Evolutionary conservation across 1,284 basidiomycete species (phyloP), one percentile per base, ranked within the genome.

Genomic region (Apiotrichum akiyoshidainum): DNA sequence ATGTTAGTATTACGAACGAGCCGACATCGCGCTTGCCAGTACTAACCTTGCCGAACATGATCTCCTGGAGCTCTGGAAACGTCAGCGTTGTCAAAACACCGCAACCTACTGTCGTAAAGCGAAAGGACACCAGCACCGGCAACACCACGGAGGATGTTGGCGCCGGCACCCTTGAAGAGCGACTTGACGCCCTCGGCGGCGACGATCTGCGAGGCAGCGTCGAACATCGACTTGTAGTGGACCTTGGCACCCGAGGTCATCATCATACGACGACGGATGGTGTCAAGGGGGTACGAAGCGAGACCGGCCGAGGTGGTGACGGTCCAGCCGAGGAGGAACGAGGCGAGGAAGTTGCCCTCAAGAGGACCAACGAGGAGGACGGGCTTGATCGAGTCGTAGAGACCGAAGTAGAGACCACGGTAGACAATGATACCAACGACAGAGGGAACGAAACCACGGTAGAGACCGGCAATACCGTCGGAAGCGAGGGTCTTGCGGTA

Each of bases 181-280:
- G 85, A 83, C 68, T 79, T 81, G 63, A 80, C 73, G 66, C 83
- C 84, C 63, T 83, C 84, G 44, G 83, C 82, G 64, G 73, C 78
- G 63, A 87, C 77, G 72, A 87, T 86, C 76, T 86, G 82, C 62
- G 77, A 78, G 61, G 81, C 85, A 34, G 85, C 84, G 69, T 88
- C 85, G 61, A 86, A 71, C 81, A 85, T 86, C 66, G 77, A 71
- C 73, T 75, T 75, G 75, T 76, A 76, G 78, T 80, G 79, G 66
- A 80, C 82, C 73, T 80, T 79, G 73, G 81, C 81, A 63, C 85
- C 86, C 33, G 90, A 92, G 42, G 90, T 92, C 90, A 92, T 92
- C 90, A 92, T 92, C 90, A 92, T 92, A 68, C 90, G 89, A 87
- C 90, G 89, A 87, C 90, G 89, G 73, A 92, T 92, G 67, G 92